Evolutionary conservation across 2,329 filamentous ascomycete genomes (phyloP), one percentile per base, ranked within the genome.

Genomic region (Arthrocladium fulminans): DNA sequence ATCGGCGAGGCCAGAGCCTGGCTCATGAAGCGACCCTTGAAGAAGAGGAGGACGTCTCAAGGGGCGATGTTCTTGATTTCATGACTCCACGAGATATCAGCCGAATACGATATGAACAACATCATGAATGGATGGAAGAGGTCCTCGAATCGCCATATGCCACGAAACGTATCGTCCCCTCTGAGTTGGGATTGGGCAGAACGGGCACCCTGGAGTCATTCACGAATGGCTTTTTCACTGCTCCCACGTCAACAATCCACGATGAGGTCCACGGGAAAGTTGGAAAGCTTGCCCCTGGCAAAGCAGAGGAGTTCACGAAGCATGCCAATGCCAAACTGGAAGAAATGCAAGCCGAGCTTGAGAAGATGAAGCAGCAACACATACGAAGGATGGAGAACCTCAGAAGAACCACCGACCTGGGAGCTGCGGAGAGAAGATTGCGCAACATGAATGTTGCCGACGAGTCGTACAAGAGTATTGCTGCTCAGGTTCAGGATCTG

Each of bases 61-160:
- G 86, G 17, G 88, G 88, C 23, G 92, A 98, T 64, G 76, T 89
- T 63, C 87, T 98, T 60, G 92, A 98, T 62, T 80, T 88, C 54
- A 73, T 96, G 53, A 90, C 88, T 0, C 89, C 89, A 2, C 79
- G 89, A 37, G 92, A 98, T 54, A 84, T 98, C 52, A 94, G 88
- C 58, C 73, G 87, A 51, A 80, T 81, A 54, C 80, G 92, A 48
- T 98, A 96, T 65, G 84, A 84, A 63, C 88, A 96, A 62, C 94
- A 98, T 60, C 90, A 98, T 60, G 88, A 95, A 65, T 97, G 90
- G 92, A 95, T 98, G 87, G 92, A 97, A 62, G 90, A 98, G 67
- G 83, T 98, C 23, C 78, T 97, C 47, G 87, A 86, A 1, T 97
- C 90, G 1, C 88, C 89, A 0, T 96, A 95, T 62, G 76, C 84